Evolutionary conservation across 257 asterid species (phyloP).

Genomic region (Thymus quinquecostatus): DNA sequence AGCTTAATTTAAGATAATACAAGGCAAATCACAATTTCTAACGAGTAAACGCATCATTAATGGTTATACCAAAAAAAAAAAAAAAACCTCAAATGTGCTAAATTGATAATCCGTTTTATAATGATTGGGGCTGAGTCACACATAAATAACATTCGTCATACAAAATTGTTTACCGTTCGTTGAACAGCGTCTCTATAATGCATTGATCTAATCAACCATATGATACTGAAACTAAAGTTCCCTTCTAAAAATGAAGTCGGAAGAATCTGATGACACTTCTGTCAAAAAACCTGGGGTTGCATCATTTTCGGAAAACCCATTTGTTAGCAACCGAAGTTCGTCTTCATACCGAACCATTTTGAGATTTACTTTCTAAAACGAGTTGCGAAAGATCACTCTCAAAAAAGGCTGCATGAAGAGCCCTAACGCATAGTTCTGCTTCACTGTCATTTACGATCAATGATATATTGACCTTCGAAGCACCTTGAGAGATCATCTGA

Average conservation of each 20-base stretch:
- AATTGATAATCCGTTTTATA: too few relatives aligned
- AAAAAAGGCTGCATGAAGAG: constrained; percentile 75
- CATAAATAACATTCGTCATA: background rate
- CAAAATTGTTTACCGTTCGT: constrained; percentile 17
- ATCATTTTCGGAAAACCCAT: background rate
- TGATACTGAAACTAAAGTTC: constrained; percentile 2
- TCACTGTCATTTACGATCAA: constrained; percentile 85
- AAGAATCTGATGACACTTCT: background rate
- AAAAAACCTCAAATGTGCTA: too few relatives aligned
- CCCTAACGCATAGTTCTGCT: constrained; percentile 80
- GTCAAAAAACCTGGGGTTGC: background rate
- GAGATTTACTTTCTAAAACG: constrained; percentile 41
- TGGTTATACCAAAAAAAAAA: too few relatives aligned
- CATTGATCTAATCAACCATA: constrained; percentile 2
- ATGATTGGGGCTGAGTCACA: too few relatives aligned
- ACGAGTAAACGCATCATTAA: too few relatives aligned
- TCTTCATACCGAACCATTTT: constrained; percentile 45
- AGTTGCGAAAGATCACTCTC: constrained; percentile 56
- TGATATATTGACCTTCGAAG: constrained; percentile 86
- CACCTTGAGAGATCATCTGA: constrained; percentile 96
- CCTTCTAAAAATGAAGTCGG: background rate
- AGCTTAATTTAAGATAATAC: too few relatives aligned
- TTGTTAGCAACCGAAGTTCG: background rate
- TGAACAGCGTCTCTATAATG: background rate
- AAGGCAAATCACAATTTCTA: too few relatives aligned